A percentile compares a stretch with the other conserved stretches of the same genome.
phyloP scores from a whole-genome alignment of 768 basidiomycete genomes.

The Psilocybe cyanescens region DNA sequence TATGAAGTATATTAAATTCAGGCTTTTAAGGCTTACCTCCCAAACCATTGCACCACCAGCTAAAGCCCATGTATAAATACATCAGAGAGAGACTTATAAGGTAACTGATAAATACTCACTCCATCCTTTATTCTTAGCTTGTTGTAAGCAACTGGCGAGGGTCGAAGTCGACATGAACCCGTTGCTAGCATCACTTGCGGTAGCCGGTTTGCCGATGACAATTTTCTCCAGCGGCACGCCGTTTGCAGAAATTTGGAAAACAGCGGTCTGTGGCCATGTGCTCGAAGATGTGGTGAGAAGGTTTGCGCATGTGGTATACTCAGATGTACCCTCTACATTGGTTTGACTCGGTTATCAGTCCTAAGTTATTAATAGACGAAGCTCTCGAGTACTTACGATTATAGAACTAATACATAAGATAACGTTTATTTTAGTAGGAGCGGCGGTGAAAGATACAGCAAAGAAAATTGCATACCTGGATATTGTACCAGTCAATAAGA shows the following conservation, averaged over 20 bases:
- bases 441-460: neutral
- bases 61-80: slow-evolving; percentile 13
- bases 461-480: slow-evolving; percentile 40
- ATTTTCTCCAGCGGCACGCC: slow-evolving; percentile 67
- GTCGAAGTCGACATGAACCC: slow-evolving; percentile 64
- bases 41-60: slow-evolving; percentile 43
- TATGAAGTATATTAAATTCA: neutral
- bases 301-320: slow-evolving; percentile 66
- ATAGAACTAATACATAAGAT: slow-evolving; percentile 37
- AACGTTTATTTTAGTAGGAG: slow-evolving; percentile 10
- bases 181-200: slow-evolving; percentile 52
- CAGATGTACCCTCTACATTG: slow-evolving; percentile 55
- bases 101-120: slow-evolving; percentile 44
- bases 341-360: slow-evolving; percentile 12
- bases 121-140: slow-evolving; percentile 71
- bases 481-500: slow-evolving; percentile 68
- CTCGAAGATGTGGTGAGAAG: slow-evolving; percentile 63
- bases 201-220: slow-evolving; percentile 77
- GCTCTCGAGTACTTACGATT: slow-evolving; percentile 38
- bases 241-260: slow-evolving; percentile 60
- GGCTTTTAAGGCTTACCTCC: slow-evolving; percentile 30
- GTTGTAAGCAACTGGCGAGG: slow-evolving; percentile 60
- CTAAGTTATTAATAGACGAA: slow-evolving; percentile 6
- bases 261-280: slow-evolving; percentile 63
- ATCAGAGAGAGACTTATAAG: slow-evolving; percentile 1